Percentiles rank a stretch among this genome's conserved stretches.
phyloP scores from a whole-genome alignment of 257 asterid genomes.

The Petunia axillaris region DNA sequence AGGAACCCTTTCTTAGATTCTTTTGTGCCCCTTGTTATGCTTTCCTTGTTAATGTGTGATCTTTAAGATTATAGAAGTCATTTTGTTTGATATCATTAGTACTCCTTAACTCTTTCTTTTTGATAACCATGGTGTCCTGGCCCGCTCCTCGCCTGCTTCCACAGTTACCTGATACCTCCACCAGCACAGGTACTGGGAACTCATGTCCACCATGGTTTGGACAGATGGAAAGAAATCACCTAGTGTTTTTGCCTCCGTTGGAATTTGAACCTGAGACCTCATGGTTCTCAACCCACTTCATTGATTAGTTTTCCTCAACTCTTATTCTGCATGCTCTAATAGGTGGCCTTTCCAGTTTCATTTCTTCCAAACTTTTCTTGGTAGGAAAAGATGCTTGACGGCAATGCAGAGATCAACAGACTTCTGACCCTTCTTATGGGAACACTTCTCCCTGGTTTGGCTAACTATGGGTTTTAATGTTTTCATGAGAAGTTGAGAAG shows the following conservation, averaged over 20 bases:
- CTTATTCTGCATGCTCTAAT: neutral
- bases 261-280: no score
- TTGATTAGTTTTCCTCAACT: neutral
- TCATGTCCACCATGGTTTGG: no score
- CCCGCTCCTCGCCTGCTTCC: no score
- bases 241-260: no score
- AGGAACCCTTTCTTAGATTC: neutral
- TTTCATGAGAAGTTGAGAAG: neutral
- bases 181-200: no score
- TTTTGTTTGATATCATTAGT: slow-evolving; percentile 8
- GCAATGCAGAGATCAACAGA: neutral
- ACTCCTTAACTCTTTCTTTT: neutral
- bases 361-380: neutral
- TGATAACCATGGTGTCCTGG: no score
- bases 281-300: no score
- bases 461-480: neutral
- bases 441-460: neutral
- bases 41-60: neutral
- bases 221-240: no score
- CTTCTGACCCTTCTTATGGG: neutral
- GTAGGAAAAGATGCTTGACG: neutral
- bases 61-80: neutral
- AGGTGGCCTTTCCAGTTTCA: neutral
- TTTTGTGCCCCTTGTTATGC: neutral
- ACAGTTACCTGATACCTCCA: no score